A percentile compares a stretch with the other conserved stretches of the same genome.
These are phyloP conservation scores for Heimioporus sp. DNA, from an alignment of 768 basidiomycete genomes.

Conservation along the genomic window DNA sequence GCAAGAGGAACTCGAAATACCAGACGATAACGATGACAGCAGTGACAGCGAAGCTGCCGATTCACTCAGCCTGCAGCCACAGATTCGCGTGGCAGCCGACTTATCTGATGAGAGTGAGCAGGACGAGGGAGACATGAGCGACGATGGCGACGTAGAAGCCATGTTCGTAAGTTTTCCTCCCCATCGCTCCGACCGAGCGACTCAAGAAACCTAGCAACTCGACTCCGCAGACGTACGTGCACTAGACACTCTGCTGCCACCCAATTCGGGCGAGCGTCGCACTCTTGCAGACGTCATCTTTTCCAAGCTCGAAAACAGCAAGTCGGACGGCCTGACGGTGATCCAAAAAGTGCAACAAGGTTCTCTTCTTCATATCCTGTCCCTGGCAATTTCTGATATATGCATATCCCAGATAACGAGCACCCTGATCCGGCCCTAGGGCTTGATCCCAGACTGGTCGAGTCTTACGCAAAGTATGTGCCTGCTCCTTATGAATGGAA, in stretches of 20 bases:
- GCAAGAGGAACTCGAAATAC: constrained; percentile 80
- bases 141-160: constrained; percentile 48
- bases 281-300: constrained; percentile 98
- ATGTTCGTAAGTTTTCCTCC: constrained; percentile 48
- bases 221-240: constrained; percentile 87
- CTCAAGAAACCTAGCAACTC: constrained; percentile 59
- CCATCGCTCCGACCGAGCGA: constrained; percentile 2
- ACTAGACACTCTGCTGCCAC: constrained; percentile 76
- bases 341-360: constrained; percentile 65
- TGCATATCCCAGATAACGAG: constrained; percentile 38
- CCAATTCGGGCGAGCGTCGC: constrained; percentile 70
- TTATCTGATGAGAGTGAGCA: constrained; percentile 59
- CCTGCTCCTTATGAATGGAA: not conserved
- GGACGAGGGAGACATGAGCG: constrained; percentile 23
- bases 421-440: constrained; percentile 82
- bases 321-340: constrained; percentile 49
- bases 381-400: constrained; percentile 5
- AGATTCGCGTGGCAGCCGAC: constrained; percentile 37
- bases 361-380: constrained; percentile 15
- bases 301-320: constrained; percentile 77
- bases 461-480: constrained; percentile 87
- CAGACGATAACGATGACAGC: constrained; percentile 53
- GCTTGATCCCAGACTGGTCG: constrained; percentile 88
- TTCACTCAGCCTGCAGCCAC: constrained; percentile 24
- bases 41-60: constrained; percentile 32